These are phyloP conservation scores for Pythium catenulatum DNA, from an alignment of 352 stramenopile species.

Conservation along the genomic window DNA sequence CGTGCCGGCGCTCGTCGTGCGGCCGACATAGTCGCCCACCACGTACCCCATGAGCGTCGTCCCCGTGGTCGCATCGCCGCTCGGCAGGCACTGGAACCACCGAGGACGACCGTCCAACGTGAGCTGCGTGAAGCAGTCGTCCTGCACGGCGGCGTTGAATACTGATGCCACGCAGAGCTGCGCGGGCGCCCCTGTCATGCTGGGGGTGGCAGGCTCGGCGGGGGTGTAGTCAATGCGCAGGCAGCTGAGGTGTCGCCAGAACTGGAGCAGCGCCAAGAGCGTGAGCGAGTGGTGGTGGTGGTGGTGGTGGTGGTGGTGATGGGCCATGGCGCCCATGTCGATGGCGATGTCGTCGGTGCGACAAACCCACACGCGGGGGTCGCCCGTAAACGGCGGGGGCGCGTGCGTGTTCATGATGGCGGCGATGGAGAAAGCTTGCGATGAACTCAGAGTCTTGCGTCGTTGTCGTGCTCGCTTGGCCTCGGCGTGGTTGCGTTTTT, in stretches of 20 bases:
- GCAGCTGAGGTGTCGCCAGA: conserved; percentile 31
- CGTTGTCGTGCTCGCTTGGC: background rate
- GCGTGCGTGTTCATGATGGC: background rate
- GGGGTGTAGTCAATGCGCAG: background rate
- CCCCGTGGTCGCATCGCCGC: conserved; percentile 9
- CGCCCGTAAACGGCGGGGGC: background rate
- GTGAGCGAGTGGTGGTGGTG: background rate
- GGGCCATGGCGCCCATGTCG: background rate
- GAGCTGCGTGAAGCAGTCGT: conserved; percentile 6
- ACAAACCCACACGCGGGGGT: conserved; percentile 12
- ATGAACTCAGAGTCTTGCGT: no score
- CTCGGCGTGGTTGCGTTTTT: background rate
- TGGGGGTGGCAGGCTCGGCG: background rate
- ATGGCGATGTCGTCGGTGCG: conserved; percentile 2
- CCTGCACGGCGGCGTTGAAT: background rate
- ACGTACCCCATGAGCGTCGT: conserved; percentile 26
- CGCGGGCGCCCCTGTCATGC: background rate
- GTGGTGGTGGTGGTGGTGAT: no score
- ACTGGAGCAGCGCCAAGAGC: conserved; percentile 8
- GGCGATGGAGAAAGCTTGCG: background rate
- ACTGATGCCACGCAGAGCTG: conserved; percentile 19
- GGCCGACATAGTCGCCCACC: conserved; percentile 29
- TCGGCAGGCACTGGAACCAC: conserved; percentile 20
- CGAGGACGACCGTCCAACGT: conserved; percentile 13
- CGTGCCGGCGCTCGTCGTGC: background rate